phyloP scores from a whole-genome alignment of 208 protist species.

The Trypanosoma conorhini region DNA sequence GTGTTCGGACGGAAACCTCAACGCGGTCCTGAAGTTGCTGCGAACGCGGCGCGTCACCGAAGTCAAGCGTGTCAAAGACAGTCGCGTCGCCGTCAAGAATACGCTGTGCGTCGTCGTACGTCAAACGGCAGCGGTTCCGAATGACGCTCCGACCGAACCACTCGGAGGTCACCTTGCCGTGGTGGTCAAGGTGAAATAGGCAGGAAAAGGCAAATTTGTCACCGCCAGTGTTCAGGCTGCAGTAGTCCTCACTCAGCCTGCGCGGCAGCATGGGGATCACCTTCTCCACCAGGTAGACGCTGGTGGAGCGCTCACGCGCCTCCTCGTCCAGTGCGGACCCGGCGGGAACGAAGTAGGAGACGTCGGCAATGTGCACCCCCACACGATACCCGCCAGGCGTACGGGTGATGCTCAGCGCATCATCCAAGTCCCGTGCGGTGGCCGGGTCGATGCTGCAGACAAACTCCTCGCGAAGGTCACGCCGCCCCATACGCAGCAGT shows the following conservation, averaged over 20 bases:
- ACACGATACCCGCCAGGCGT: constrained; percentile 71
- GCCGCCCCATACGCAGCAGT: constrained; percentile 46
- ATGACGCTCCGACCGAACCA: constrained; percentile 93
- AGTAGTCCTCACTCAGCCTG: constrained; percentile 85
- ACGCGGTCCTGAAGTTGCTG: constrained; percentile 31
- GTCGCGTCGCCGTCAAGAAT: constrained; percentile 58
- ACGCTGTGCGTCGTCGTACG: constrained; percentile 85
- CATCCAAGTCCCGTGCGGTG: constrained; percentile 88
- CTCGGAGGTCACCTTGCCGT: constrained; percentile 67
- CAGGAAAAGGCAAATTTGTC: constrained; percentile 91
- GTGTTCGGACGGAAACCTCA: constrained; percentile 42
- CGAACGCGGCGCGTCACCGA: constrained; percentile 7
- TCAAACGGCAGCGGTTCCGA: constrained; percentile 77
- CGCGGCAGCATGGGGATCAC: constrained; percentile 93
- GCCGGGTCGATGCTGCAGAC: constrained; percentile 87
- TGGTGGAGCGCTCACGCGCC: constrained; percentile 72
- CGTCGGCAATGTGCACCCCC: constrained; percentile 96
- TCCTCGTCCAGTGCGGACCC: constrained; percentile 85
- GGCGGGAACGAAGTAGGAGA: constrained; percentile 86
- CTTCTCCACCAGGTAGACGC: constrained; percentile 88
- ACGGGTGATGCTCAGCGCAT: constrained; percentile 77
- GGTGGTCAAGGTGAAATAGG: constrained; percentile 78
- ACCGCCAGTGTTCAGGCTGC: constrained; percentile 79
- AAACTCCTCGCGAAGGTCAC: constrained; percentile 83
- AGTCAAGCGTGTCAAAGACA: constrained; percentile 34